Conservation (phyloP, 495 filamentous ascomycete species). For the Filosporella fistucella region DNA sequence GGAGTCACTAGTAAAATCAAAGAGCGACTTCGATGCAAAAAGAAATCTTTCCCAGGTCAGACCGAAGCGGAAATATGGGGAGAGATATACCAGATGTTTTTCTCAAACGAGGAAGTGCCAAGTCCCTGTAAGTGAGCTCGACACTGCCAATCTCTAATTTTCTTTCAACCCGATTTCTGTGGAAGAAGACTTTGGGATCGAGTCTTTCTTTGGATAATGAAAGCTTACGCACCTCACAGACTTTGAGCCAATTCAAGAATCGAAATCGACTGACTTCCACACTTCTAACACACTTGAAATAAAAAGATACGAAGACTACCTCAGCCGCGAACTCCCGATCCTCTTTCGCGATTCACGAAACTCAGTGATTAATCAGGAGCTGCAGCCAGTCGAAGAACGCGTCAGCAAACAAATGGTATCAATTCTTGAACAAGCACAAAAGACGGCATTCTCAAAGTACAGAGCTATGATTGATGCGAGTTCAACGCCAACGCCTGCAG, state of each 20-base stretch:
- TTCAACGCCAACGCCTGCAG: too few species aligned
- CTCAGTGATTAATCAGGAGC: neutral
- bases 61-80: slow-evolving; percentile 13
- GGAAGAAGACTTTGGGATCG: neutral
- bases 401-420: neutral
- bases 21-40: slow-evolving; percentile 9
- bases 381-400: slow-evolving; percentile 13
- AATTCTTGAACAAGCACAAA: neutral
- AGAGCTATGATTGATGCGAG: too few species aligned
- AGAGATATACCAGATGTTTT: slow-evolving; percentile 14
- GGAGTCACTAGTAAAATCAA: slow-evolving; percentile 11
- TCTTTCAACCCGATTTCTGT: neutral
- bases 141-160: neutral
- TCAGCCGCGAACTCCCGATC: slow-evolving; percentile 8
- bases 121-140: slow-evolving; percentile 9
- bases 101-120: slow-evolving; percentile 8
- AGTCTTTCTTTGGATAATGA: neutral
- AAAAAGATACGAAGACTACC: slow-evolving; percentile 8
- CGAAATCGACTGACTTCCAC: neutral
- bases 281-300: slow-evolving; percentile 3
- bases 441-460: neutral
- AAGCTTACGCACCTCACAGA: slow-evolving; percentile 1
- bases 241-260: slow-evolving; percentile 16
- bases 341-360: slow-evolving; percentile 3
- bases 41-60: slow-evolving; percentile 10